phyloP scores from a whole-genome alignment of 2,329 filamentous ascomycete species.

The Pseudogymnoascus sp. region DNA sequence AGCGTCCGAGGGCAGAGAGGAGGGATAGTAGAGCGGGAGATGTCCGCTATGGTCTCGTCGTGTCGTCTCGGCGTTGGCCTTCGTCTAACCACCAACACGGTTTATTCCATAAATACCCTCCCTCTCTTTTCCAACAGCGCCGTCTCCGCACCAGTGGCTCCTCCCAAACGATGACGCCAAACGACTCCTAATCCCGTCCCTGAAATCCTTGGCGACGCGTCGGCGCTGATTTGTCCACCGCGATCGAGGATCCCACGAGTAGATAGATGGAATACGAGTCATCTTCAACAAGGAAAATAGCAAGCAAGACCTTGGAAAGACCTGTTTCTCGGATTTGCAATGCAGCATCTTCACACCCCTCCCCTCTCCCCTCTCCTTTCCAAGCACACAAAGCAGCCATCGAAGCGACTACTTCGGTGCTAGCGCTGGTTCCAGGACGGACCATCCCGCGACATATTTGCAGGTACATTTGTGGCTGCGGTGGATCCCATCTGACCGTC shows the following conservation, averaged over 20 bases:
- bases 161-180: not conserved
- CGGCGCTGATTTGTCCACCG: not conserved
- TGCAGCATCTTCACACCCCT: not conserved
- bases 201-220: not conserved
- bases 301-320: not conserved
- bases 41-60: not conserved
- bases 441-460: constrained; percentile 1
- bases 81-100: not conserved
- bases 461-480: not conserved
- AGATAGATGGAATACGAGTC: not conserved
- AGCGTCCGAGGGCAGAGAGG: not conserved
- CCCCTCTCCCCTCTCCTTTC: not conserved
- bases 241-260: not conserved
- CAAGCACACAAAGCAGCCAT: not conserved
- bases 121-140: not conserved
- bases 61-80: not conserved
- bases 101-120: not conserved
- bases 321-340: not conserved
- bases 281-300: not conserved
- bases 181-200: not conserved
- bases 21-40: not conserved
- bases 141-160: not conserved
- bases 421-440: not conserved
- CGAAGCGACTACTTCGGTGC: not conserved
- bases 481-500: not conserved